These are phyloP conservation scores for Vaccinium myrtillus DNA, from an alignment of 148 eudicot species.

Conservation along the genomic window DNA sequence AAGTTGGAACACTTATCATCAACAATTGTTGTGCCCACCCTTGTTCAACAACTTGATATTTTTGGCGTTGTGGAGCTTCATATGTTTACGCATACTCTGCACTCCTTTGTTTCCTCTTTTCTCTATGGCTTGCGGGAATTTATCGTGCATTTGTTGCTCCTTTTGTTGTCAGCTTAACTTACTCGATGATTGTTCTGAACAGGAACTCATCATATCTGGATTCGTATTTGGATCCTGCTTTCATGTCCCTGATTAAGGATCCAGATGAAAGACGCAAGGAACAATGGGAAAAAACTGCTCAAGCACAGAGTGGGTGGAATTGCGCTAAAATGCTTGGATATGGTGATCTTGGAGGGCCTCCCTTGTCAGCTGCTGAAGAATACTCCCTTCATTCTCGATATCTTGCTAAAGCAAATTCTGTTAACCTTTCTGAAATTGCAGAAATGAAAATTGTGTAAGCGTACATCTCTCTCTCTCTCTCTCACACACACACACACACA, in stretches of 20 bases:
- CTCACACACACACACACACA: neutral
- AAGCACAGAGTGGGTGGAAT: slow-evolving; percentile 76
- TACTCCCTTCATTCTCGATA: slow-evolving; percentile 96
- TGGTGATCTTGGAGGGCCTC: slow-evolving; percentile 86
- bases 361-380: slow-evolving; percentile 93
- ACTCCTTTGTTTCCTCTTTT: neutral
- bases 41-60: slow-evolving; percentile 5
- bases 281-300: slow-evolving; percentile 93
- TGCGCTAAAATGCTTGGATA: slow-evolving; percentile 79
- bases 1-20: neutral
- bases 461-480: neutral
- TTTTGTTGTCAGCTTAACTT: slow-evolving; percentile 10
- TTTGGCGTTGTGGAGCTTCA: neutral
- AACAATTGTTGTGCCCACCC: neutral
- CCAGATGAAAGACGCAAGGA: slow-evolving; percentile 92
- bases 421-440: slow-evolving; percentile 88
- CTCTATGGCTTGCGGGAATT: neutral
- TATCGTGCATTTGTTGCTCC: neutral
- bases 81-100: neutral
- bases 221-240: slow-evolving; percentile 93
- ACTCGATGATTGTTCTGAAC: slow-evolving; percentile 19
- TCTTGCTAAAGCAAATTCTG: slow-evolving; percentile 91
- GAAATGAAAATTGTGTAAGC: slow-evolving; percentile 99
- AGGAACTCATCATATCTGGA: slow-evolving; percentile 86
- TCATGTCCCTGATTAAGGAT: slow-evolving; percentile 94